These are phyloP conservation scores for Heterotrichella gracilis DNA, from an alignment of 352 stramenopile species.

Conservation along the genomic window DNA sequence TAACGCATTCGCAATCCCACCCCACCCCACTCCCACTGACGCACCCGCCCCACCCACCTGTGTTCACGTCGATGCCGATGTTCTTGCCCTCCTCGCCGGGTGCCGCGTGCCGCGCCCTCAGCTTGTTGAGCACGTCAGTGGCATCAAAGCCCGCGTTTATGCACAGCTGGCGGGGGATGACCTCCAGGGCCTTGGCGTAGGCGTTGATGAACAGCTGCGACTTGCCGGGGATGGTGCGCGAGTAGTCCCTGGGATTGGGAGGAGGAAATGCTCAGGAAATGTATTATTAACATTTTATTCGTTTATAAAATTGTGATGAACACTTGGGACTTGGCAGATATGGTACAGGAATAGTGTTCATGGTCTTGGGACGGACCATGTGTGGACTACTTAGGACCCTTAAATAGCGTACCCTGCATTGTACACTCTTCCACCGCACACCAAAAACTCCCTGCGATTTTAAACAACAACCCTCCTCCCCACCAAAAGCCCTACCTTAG, in stretches of 20 bases:
- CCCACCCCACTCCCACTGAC: too few relatives aligned
- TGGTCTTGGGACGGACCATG: too few relatives aligned
- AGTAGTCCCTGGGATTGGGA: slow-evolving; percentile 52
- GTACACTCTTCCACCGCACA: too few relatives aligned
- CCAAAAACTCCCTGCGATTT: not conserved
- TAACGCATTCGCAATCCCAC: too few relatives aligned
- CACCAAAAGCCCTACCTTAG: too few relatives aligned
- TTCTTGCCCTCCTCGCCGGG: slow-evolving; percentile 30
- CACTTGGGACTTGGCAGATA: too few relatives aligned
- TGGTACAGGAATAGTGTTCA: too few relatives aligned
- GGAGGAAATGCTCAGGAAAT: not conserved
- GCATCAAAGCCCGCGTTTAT: slow-evolving; percentile 92
- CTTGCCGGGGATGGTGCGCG: slow-evolving; percentile 79
- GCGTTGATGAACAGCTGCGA: slow-evolving; percentile 68
- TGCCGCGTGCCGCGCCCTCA: slow-evolving; percentile 75
- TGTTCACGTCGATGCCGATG: too few relatives aligned
- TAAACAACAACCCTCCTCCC: too few relatives aligned
- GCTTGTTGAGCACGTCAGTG: slow-evolving; percentile 77
- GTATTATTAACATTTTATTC: not conserved
- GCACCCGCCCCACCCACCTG: too few relatives aligned
- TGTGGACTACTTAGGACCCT: too few relatives aligned
- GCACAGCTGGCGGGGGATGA: slow-evolving; percentile 78
- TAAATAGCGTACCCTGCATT: too few relatives aligned
- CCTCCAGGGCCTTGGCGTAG: slow-evolving; percentile 80
- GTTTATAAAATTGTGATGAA: not conserved